phyloP scores from a whole-genome alignment of 495 filamentous ascomycete genomes.

The Podospora appendiculata region DNA sequence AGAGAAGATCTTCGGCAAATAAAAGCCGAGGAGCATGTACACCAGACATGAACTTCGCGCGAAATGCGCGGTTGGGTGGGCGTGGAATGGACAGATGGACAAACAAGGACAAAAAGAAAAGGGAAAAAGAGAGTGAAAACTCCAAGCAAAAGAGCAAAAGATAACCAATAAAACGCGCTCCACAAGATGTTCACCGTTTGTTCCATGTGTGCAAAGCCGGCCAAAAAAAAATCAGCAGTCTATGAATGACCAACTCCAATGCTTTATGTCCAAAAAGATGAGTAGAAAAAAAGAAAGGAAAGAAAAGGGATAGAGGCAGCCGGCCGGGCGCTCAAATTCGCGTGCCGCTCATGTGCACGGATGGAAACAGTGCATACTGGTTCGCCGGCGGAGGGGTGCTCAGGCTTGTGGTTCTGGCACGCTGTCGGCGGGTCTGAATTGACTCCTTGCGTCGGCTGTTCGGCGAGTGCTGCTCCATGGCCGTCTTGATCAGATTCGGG shows the following conservation, averaged over 20 bases:
- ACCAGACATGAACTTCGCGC: no score
- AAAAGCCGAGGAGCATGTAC: no score
- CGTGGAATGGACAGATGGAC: no score
- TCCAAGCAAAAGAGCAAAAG: no score
- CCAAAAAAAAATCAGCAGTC: neutral
- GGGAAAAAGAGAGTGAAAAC: no score
- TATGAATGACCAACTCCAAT: neutral
- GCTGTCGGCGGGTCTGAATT: constrained; percentile 15
- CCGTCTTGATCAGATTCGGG: constrained; percentile 17
- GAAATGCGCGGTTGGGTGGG: no score
- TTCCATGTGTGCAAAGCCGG: no score
- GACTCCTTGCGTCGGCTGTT: constrained; percentile 20
- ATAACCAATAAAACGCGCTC: neutral
- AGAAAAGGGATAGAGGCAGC: neutral
- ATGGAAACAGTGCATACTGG: constrained; percentile 34
- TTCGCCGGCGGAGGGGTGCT: constrained; percentile 31
- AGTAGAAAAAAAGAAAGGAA: neutral
- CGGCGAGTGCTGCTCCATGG: constrained; percentile 9
- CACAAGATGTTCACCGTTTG: neutral
- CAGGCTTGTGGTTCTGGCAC: constrained; percentile 27
- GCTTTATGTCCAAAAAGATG: neutral
- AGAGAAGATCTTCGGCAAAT: no score
- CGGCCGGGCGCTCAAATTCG: neutral
- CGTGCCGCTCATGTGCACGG: neutral
- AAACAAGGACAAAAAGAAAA: no score